Conservation (phyloP, 2,329 filamentous ascomycete species). For the Cordyceps cicadae region DNA sequence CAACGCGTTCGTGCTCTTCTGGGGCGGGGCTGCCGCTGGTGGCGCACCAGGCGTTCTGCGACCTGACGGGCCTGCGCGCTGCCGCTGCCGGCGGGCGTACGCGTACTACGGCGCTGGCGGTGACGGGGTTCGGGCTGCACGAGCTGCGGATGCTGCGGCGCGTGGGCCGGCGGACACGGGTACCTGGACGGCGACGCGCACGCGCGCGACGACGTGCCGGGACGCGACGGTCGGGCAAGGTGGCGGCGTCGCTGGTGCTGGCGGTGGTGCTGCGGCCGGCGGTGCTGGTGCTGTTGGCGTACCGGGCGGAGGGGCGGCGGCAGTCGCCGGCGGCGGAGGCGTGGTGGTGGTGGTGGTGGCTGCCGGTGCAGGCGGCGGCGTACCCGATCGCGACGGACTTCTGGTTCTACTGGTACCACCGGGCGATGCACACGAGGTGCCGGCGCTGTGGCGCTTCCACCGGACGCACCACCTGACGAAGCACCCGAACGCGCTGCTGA, state of each 20-base stretch:
- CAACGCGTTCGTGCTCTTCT: conserved; percentile 25
- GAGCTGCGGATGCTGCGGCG: conserved; percentile 22
- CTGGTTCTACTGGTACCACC: conserved; percentile 35
- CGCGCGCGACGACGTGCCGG: conserved; percentile 26
- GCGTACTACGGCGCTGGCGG: conserved; percentile 21
- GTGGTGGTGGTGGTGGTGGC: conserved; percentile 23
- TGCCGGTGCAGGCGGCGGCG: conserved; percentile 23
- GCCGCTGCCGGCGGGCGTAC: conserved; percentile 4
- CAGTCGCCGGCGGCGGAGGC: no score
- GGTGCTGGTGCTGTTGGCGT: conserved; percentile 19
- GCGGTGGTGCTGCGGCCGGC: conserved; percentile 17
- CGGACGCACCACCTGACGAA: conserved; percentile 37
- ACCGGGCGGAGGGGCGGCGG: conserved; percentile 15
- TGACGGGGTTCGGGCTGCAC: conserved; percentile 22
- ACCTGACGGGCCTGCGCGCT: conserved; percentile 12
- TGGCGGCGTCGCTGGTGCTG: conserved; percentile 17
- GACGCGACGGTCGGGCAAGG: conserved; percentile 21
- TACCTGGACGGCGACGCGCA: conserved; percentile 22
- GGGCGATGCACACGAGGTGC: conserved; percentile 32
- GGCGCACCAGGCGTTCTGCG: conserved; percentile 15
- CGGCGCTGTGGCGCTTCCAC: conserved; percentile 30
- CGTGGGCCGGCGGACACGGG: conserved; percentile 24
- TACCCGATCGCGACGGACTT: conserved; percentile 32
- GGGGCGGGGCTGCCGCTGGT: conserved; percentile 20
- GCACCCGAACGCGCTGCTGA: conserved; percentile 31